phyloP scores from a whole-genome alignment of 305 asterid genomes.

The Fraxinus ornus region DNA sequence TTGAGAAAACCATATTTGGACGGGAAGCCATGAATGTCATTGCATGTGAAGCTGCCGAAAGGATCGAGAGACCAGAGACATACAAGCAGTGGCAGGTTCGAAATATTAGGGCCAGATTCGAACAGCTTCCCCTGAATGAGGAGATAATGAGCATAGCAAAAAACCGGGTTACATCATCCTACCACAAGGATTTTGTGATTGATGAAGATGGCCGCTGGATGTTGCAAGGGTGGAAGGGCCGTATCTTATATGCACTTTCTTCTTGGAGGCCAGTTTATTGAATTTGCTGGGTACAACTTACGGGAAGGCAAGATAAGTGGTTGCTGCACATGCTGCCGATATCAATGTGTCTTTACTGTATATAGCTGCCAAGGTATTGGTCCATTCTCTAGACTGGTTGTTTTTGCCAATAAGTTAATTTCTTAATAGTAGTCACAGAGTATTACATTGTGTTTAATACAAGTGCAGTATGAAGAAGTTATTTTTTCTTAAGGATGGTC shows the following conservation, averaged over 20 bases:
- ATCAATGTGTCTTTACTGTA: neutral
- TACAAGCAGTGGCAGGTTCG: conserved; percentile 93
- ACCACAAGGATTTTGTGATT: conserved; percentile 74
- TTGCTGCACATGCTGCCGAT: neutral
- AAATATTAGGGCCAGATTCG: conserved; percentile 61
- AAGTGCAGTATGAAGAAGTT: neutral
- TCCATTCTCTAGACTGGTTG: conserved; percentile 3
- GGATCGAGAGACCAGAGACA: conserved; percentile 90
- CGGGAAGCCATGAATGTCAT: conserved; percentile 80
- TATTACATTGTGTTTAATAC: conserved; percentile 5
- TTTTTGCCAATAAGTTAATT: neutral
- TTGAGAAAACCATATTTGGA: conserved; percentile 64
- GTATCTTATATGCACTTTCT: conserved; percentile 61
- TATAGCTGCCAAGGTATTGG: conserved; percentile 19
- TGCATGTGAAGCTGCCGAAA: conserved; percentile 86
- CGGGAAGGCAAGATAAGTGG: neutral
- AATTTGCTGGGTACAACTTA: conserved; percentile 1
- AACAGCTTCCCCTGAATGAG: conserved; percentile 63
- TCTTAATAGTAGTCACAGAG: neutral
- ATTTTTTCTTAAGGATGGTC: conserved; percentile 7
- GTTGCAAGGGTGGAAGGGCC: conserved; percentile 96
- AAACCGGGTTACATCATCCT: conserved; percentile 40
- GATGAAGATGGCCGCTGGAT: conserved; percentile 79
- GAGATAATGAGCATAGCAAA: conserved; percentile 51
- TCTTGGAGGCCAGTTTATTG: conserved; percentile 59